Percentiles rank a stretch among this genome's conserved stretches.
Evolutionary conservation across 2,329 filamentous ascomycete species (phyloP).

Genomic region (Ascochyta koolunga): DNA sequence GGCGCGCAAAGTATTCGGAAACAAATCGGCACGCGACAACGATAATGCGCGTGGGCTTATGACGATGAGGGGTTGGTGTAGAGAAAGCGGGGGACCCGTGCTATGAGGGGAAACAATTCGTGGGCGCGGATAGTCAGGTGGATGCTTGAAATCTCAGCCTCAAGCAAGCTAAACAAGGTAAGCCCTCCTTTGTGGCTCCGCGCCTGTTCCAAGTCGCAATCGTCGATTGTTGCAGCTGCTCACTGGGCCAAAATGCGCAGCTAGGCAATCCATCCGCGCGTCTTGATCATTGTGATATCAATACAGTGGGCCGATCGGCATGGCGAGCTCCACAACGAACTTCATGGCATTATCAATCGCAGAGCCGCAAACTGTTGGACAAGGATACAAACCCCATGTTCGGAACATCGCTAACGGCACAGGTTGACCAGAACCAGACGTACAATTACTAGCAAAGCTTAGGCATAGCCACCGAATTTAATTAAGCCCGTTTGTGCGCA

Average conservation of each 20-base stretch:
- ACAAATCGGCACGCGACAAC: conserved; percentile 31
- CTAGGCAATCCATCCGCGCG: conserved; percentile 28
- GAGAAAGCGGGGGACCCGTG: conserved; percentile 30
- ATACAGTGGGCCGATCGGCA: conserved; percentile 29
- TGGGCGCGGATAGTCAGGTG: conserved; percentile 28
- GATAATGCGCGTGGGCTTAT: conserved; percentile 29
- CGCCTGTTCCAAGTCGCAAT: conserved; percentile 12
- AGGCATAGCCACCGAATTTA: conserved; percentile 2
- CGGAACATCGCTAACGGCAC: conserved; percentile 14
- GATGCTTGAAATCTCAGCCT: conserved; percentile 32
- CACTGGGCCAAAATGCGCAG: conserved; percentile 13
- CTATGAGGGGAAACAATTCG: conserved; percentile 19
- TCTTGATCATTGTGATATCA: conserved; percentile 32
- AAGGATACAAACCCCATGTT: conserved; percentile 6
- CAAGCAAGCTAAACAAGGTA: conserved; percentile 24
- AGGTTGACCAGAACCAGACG: neutral
- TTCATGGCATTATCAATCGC: conserved; percentile 18
- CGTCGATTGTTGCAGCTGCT: conserved; percentile 15
- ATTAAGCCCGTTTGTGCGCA: neutral
- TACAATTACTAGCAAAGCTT: conserved; percentile 10
- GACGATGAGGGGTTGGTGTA: conserved; percentile 35
- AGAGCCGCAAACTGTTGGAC: conserved; percentile 7
- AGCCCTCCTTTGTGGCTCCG: conserved; percentile 19
- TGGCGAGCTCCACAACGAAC: conserved; percentile 20
- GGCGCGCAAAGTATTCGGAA: conserved; percentile 25